Evolutionary conservation across 257 asterid species (phyloP).

Genomic region (Solanum chiquidenum): DNA sequence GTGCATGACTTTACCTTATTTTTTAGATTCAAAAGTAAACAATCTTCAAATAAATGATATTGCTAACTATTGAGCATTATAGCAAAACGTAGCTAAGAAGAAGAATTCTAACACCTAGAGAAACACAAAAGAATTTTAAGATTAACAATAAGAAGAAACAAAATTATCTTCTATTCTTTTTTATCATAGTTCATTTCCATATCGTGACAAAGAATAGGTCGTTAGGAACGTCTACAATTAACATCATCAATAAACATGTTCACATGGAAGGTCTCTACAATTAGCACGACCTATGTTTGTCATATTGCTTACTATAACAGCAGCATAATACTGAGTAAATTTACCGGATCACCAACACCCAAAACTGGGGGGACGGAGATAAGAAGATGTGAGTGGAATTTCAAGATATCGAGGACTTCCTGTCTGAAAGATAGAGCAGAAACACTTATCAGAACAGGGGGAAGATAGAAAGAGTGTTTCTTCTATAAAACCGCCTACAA

Average conservation of each 20-base stretch:
- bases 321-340: neutral
- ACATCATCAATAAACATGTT: neutral
- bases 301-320: neutral
- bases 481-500: neutral
- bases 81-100: neutral
- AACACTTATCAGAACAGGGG: neutral
- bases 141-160: neutral
- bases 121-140: neutral
- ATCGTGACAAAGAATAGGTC: neutral
- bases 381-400: slow-evolving; percentile 59
- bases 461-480: neutral
- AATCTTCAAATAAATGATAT: neutral
- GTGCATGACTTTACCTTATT: neutral
- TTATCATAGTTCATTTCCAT: neutral
- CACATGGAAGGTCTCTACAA: neutral
- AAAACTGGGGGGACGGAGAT: slow-evolving; percentile 59
- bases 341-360: slow-evolving; percentile 76
- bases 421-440: slow-evolving; percentile 29
- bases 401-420: slow-evolving; percentile 60
- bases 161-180: neutral
- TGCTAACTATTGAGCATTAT: neutral
- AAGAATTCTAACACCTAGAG: neutral
- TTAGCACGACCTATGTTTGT: neutral
- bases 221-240: neutral
- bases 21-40: neutral